phyloP scores from a whole-genome alignment of 73 alveolate genomes.

The Diophrys appendiculata region DNA sequence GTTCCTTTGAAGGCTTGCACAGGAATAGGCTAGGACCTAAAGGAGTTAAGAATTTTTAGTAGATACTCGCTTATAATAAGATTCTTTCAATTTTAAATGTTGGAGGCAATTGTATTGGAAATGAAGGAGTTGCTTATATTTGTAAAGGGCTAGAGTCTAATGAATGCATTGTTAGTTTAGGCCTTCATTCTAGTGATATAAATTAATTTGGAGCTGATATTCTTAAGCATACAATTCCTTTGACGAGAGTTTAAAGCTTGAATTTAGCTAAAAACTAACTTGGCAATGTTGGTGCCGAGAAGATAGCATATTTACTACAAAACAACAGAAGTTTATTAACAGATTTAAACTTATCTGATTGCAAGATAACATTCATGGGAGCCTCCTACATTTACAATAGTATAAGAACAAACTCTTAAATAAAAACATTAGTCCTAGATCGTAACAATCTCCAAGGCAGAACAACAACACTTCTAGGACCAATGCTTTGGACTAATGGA shows the following conservation, averaged over 20 bases:
- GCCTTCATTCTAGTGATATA: not conserved
- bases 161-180: not conserved
- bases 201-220: not conserved
- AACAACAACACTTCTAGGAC: not conserved
- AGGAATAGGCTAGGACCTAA: constrained; percentile 30
- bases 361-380: not conserved
- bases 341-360: not conserved
- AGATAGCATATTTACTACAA: not conserved
- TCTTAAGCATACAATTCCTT: not conserved
- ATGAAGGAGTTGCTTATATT: constrained; percentile 14
- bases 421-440: not conserved
- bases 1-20: constrained; percentile 27
- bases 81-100: constrained; percentile 4
- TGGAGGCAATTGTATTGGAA: constrained; percentile 25
- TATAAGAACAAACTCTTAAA: not conserved
- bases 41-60: constrained; percentile 11
- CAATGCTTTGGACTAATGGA: not conserved
- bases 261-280: not conserved
- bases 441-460: not conserved
- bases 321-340: not conserved
- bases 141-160: not conserved
- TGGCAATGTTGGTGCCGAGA: not conserved
- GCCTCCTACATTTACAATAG: not conserved
- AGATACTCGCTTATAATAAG: not conserved
- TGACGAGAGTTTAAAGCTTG: not conserved